Evolutionary conservation across 345 rosid genomes (phyloP).

Genomic region (Syzygium aqueum): DNA sequence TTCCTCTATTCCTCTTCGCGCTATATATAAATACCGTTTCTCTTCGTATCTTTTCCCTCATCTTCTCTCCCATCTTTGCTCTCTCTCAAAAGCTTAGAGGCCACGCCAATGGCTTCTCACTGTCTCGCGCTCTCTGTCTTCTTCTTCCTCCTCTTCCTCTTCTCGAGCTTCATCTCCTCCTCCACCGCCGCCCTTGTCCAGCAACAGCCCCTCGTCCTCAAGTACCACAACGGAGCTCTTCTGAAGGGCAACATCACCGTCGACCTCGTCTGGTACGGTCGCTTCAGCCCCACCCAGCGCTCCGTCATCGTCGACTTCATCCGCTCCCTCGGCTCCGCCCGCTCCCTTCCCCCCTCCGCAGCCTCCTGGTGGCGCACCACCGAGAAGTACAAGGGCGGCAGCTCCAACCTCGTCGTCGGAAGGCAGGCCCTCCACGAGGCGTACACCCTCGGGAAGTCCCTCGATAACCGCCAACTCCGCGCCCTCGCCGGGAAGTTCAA

Average conservation of each 20-base stretch:
- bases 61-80: neutral
- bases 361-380: conserved; percentile 84
- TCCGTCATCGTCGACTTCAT: conserved; percentile 71
- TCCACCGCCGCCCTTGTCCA: conserved; percentile 38
- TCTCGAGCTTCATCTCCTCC: conserved; percentile 13
- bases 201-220: conserved; percentile 67
- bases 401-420: conserved; percentile 35
- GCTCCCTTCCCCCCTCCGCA: conserved; percentile 18
- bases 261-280: conserved; percentile 85
- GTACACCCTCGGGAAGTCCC: conserved; percentile 52
- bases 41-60: neutral
- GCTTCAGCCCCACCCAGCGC: conserved; percentile 58
- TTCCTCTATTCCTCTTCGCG: neutral
- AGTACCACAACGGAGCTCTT: conserved; percentile 58
- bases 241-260: conserved; percentile 55
- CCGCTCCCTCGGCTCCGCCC: conserved; percentile 31
- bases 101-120: conserved; percentile 20
- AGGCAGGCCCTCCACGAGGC: conserved; percentile 50
- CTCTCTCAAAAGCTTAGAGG: neutral
- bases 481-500: conserved; percentile 47
- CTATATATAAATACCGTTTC: neutral
- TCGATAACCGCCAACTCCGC: conserved; percentile 34
- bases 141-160: conserved; percentile 1
- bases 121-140: conserved; percentile 11
- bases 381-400: conserved; percentile 53